Percentiles rank a stretch among this genome's conserved stretches.
phyloP scores from a whole-genome alignment of 2,329 filamentous ascomycete species.

The Acephala macrosclerotiorum region DNA sequence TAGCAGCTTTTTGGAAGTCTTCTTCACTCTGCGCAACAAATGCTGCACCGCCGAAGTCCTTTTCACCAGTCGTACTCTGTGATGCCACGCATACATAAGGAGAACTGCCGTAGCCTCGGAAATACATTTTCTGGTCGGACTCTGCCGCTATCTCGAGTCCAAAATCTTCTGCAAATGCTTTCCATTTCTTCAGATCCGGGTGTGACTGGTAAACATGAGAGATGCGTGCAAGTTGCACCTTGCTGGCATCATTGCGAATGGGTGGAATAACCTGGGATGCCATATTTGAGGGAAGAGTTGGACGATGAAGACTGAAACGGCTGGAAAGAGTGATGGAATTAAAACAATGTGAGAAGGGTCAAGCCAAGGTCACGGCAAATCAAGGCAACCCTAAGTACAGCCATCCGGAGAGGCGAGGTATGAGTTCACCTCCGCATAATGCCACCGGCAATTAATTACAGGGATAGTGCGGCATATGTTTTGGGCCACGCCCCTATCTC shows the following conservation, averaged over 20 bases:
- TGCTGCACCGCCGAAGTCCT: constrained; percentile 20
- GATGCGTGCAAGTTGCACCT: constrained; percentile 43
- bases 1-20: constrained; percentile 24
- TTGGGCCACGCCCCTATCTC: too few species aligned
- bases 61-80: constrained; percentile 8
- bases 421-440: too few species aligned
- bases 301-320: constrained; percentile 10
- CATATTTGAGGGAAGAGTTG: too few species aligned
- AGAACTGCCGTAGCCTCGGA: constrained; percentile 26
- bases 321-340: too few species aligned
- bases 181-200: constrained; percentile 38
- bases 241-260: constrained; percentile 22
- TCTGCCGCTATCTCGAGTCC: constrained; percentile 41
- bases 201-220: constrained; percentile 45
- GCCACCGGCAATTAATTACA: too few species aligned
- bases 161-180: constrained; percentile 43
- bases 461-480: too few species aligned
- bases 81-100: constrained; percentile 26
- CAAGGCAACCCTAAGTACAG: too few species aligned
- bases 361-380: too few species aligned
- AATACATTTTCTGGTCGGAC: constrained; percentile 23
- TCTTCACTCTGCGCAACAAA: constrained; percentile 21
- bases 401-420: too few species aligned
- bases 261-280: constrained; percentile 15
- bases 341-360: too few species aligned